A percentile compares a stretch with the other conserved stretches of the same genome.
These are phyloP conservation scores for Epicoccum sorghinum DNA, from an alignment of 2,329 filamentous ascomycete genomes.

Conservation along the genomic window DNA sequence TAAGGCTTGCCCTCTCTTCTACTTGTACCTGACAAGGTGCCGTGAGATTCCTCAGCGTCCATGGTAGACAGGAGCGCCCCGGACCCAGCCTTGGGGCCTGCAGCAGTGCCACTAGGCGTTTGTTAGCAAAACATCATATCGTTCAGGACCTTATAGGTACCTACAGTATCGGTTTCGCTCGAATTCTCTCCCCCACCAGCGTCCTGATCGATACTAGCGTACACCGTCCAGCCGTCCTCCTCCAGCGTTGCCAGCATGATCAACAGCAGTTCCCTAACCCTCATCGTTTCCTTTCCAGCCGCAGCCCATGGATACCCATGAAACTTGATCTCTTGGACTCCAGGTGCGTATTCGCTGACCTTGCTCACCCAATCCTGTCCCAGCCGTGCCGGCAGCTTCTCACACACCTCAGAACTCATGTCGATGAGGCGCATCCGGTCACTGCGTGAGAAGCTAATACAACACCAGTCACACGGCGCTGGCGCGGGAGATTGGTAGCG, in stretches of 20 bases:
- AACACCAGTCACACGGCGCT: constrained; percentile 46
- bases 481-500: constrained; percentile 44
- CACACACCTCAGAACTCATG: constrained; percentile 16
- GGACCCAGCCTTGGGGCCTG: constrained; percentile 26
- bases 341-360: constrained; percentile 18
- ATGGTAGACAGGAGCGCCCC: constrained; percentile 30
- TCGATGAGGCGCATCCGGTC: constrained; percentile 45
- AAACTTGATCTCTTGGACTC: constrained; percentile 43
- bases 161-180: constrained; percentile 31
- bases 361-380: constrained; percentile 17
- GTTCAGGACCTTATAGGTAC: neutral
- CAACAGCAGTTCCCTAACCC: constrained; percentile 43
- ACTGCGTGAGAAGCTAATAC: constrained; percentile 41
- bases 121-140: neutral
- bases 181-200: constrained; percentile 18
- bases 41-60: constrained; percentile 3
- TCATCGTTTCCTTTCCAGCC: constrained; percentile 44
- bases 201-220: constrained; percentile 48
- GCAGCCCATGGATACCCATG: constrained; percentile 42
- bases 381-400: constrained; percentile 16
- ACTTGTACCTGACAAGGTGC: no score
- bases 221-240: constrained; percentile 48
- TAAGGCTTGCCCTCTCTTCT: no score
- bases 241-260: constrained; percentile 46
- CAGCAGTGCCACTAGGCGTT: constrained; percentile 29